Evolutionary conservation across 2,329 filamentous ascomycete genomes (phyloP), one percentile per base, ranked within the genome.

Genomic region (Aspergillus chevalieri): DNA sequence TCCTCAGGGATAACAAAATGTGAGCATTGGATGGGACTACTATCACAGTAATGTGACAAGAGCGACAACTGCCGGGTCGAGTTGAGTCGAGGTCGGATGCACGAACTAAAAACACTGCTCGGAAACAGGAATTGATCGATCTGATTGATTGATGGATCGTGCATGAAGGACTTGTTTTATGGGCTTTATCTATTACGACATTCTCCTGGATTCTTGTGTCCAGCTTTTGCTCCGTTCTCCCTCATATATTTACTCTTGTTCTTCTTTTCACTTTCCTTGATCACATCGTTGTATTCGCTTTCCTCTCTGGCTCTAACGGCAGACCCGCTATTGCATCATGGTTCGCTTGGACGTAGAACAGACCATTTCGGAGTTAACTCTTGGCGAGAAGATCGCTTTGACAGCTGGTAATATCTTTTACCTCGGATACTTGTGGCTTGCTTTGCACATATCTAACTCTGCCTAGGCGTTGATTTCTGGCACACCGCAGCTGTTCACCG

Each of bases 401-500:
- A 66, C 64, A 48, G 60, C 67, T 44, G 68, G 68, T 70, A 56
- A 5, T 30, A 21, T 8, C 17, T 41, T 21, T 21, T 12, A 41
- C 17, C 17, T 6, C 3, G 9, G 15, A 12, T 30, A 1, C 12
- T 30, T 30, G 17, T 30, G 26, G 9, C 9, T 3, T 30, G 26
- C 3, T 2, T 12, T 30, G 10, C 9, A 30, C 10, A 30, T 10
- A 30, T 30, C 43, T 49, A 9, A 55, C 43, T 46, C 30, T n/a
- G 6, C 7, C 6, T 30, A 71, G 68, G 68, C 44, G 56, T 47
- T 52, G 83, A 87, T 62, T 86, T 86, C 61, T 87, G 84, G 85
- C 81, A 84, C 54, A 87, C 84, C 2, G 81, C 78, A 51, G 67
- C 82, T 1, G 79, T 88, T 46, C 77, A 80, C 2, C 76, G 78